Percentiles rank a stretch among this genome's conserved stretches.
phyloP scores from a whole-genome alignment of 2,329 filamentous ascomycete genomes.

The Beauveria sp. region DNA sequence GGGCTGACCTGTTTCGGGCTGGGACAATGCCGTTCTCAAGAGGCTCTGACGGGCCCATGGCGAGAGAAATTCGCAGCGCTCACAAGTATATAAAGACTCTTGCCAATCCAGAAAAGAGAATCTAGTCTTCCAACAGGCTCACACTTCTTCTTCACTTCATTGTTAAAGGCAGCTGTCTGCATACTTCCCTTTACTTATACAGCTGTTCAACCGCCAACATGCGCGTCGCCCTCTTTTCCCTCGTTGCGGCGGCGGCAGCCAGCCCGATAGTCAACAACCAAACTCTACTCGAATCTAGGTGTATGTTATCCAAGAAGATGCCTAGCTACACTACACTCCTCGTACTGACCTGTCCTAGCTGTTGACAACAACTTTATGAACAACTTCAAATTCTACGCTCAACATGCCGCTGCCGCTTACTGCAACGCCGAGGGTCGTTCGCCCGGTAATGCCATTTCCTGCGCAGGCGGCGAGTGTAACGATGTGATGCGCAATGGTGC shows the following conservation, averaged over 20 bases:
- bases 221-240: slow-evolving; percentile 20
- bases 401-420: slow-evolving; percentile 45
- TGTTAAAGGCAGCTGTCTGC: not conserved
- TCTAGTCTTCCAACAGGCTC: not conserved
- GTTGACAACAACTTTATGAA: slow-evolving; percentile 26
- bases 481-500: slow-evolving; percentile 34
- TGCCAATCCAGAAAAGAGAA: not conserved
- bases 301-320: slow-evolving; percentile 18
- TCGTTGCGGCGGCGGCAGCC: slow-evolving; percentile 20
- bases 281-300: slow-evolving; percentile 23
- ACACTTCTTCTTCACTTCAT: not conserved
- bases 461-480: slow-evolving; percentile 35
- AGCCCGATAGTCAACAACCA: slow-evolving; percentile 20
- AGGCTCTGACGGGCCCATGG: not conserved
- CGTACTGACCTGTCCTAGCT: slow-evolving; percentile 5
- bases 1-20: not conserved
- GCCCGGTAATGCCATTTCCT: slow-evolving; percentile 33
- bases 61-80: not conserved
- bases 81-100: not conserved
- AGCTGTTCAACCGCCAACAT: slow-evolving; percentile 12
- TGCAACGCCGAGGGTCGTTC: slow-evolving; percentile 38
- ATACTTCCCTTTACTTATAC: not conserved
- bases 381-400: slow-evolving; percentile 39
- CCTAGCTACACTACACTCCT: too few relatives aligned
- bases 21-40: not conserved